phyloP scores from a whole-genome alignment of 371 early-diverging fungal genomes.

The Amoeboaphelidium occidentale region DNA sequence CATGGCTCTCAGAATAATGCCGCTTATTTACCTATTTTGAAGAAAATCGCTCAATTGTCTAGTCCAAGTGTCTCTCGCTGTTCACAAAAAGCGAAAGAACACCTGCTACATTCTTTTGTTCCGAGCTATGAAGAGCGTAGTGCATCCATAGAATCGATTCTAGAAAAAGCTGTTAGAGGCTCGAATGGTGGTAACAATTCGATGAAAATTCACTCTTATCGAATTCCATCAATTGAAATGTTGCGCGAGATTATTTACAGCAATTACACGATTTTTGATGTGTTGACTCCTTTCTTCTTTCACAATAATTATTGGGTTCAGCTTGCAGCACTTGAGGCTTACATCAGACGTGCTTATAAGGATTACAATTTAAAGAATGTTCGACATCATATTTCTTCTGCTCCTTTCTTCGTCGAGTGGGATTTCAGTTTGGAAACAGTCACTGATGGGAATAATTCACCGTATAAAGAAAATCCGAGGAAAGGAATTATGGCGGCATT shows the following conservation, averaged over 20 bases:
- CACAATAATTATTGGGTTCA: constrained; percentile 47
- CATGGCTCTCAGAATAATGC: constrained; percentile 29
- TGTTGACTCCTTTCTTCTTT: constrained; percentile 79
- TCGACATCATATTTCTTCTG: too few relatives aligned
- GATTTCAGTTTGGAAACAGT: too few relatives aligned
- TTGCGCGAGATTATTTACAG: constrained; percentile 72
- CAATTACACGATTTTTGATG: constrained; percentile 83
- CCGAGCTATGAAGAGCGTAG: constrained; percentile 78
- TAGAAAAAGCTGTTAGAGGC: constrained; percentile 38
- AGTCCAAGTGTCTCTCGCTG: constrained; percentile 58
- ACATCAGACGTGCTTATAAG: constrained; percentile 21
- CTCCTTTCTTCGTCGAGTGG: too few relatives aligned
- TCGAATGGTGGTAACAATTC: constrained; percentile 26
- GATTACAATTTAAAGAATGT: too few relatives aligned
- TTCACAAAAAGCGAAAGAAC: constrained; percentile 71
- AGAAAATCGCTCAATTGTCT: constrained; percentile 51
- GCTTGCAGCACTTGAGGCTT: constrained; percentile 76
- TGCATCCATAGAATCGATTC: constrained; percentile 51
- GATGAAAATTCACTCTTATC: neutral
- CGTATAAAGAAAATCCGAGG: too few relatives aligned
- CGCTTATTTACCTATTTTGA: constrained; percentile 48
- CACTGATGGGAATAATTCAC: too few relatives aligned
- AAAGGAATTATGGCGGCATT: too few relatives aligned
- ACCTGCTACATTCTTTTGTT: constrained; percentile 69
- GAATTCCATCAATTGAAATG: constrained; percentile 16